phyloP scores from a whole-genome alignment of 352 stramenopile species.

The Phytopythium delawarense region DNA sequence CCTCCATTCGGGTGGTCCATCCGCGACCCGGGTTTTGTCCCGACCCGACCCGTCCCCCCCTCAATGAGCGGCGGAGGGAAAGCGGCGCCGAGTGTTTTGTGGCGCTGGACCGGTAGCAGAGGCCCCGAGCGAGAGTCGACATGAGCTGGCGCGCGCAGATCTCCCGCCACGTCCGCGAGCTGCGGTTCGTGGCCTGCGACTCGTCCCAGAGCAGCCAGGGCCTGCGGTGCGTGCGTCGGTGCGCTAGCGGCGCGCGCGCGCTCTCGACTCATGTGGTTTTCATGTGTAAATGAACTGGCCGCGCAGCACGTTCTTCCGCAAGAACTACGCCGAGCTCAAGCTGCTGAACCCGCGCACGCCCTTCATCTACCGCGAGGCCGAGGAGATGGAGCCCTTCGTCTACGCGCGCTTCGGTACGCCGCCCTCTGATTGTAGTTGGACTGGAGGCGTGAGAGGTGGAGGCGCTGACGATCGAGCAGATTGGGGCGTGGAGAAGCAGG shows the following conservation, averaged over 20 bases:
- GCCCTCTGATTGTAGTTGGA: neutral
- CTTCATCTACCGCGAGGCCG: constrained; percentile 84
- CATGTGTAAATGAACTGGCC: neutral
- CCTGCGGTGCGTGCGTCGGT: constrained; percentile 48
- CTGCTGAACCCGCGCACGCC: constrained; percentile 84
- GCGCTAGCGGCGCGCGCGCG: neutral
- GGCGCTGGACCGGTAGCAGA: neutral
- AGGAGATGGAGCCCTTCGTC: constrained; percentile 86
- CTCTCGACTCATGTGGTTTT: constrained; percentile 2
- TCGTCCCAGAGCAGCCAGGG: constrained; percentile 81
- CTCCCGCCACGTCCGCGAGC: constrained; percentile 78
- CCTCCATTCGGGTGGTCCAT: neutral
- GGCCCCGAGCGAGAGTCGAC: constrained; percentile 5
- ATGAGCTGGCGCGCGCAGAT: constrained; percentile 90
- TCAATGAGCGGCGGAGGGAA: neutral
- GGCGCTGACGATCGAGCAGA: constrained; percentile 21
- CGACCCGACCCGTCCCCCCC: neutral
- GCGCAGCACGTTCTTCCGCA: constrained; percentile 76
- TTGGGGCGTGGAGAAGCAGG: constrained; percentile 82
- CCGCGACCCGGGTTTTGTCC: neutral
- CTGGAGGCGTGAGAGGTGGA: no score
- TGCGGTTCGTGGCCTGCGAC: constrained; percentile 82
- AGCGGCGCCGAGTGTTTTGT: neutral
- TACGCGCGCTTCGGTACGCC: constrained; percentile 73
- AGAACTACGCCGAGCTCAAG: constrained; percentile 87